A percentile compares a stretch with the other conserved stretches of the same genome.
Conservation (phyloP, 345 rosid genomes). For the Camelina hispida region DNA sequence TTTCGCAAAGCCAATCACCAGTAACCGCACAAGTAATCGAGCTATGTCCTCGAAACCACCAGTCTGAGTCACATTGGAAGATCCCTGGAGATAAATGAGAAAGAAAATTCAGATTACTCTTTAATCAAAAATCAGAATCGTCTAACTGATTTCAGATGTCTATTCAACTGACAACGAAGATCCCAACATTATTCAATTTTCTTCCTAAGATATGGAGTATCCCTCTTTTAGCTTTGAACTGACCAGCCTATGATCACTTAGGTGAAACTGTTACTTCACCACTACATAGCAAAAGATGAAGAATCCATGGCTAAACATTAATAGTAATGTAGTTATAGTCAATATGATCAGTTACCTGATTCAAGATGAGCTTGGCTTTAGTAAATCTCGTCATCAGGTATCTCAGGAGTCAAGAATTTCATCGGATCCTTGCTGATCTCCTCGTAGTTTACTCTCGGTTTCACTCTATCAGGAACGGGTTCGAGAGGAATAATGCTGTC, state of each 20-base stretch:
- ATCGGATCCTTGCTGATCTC: slow-evolving; percentile 72
- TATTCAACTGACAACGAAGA: slow-evolving; percentile 1
- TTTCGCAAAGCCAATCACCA: slow-evolving; percentile 25
- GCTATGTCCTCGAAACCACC: slow-evolving; percentile 26
- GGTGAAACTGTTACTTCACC: background rate
- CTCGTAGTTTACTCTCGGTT: slow-evolving; percentile 58
- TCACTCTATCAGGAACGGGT: slow-evolving; percentile 84
- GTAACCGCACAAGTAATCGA: slow-evolving; percentile 20
- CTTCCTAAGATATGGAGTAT: too few species aligned
- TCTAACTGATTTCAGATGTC: background rate
- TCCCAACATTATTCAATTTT: background rate
- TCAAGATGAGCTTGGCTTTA: slow-evolving; percentile 38
- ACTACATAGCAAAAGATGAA: slow-evolving; percentile 3
- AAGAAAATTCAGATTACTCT: slow-evolving; percentile 8
- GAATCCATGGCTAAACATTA: slow-evolving; percentile 18
- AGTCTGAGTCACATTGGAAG: slow-evolving; percentile 25
- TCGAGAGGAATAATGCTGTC: slow-evolving; percentile 80
- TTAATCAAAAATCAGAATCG: background rate
- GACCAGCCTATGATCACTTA: too few species aligned
- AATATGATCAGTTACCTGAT: slow-evolving; percentile 47
- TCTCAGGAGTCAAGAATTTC: slow-evolving; percentile 85
- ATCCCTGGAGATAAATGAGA: slow-evolving; percentile 26
- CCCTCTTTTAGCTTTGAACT: too few species aligned
- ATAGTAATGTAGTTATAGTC: slow-evolving; percentile 5
- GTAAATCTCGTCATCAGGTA: slow-evolving; percentile 93